Evolutionary conservation across 2,329 filamentous ascomycete species (phyloP).

Genomic region (Chlorencoelia australis): DNA sequence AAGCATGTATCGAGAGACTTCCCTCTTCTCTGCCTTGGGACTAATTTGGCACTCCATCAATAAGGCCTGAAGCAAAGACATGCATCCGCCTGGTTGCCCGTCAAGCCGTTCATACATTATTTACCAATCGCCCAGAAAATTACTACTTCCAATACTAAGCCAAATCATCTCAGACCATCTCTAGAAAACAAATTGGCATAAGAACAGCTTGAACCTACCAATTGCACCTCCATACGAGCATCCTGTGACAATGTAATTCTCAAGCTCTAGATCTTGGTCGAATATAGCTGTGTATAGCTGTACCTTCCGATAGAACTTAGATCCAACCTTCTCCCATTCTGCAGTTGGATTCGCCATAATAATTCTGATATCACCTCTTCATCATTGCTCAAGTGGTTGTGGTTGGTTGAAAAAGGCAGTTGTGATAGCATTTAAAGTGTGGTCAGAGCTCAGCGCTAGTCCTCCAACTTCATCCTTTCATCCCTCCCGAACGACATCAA

Average conservation of each 20-base stretch:
- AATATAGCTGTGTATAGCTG: slow-evolving; percentile 91
- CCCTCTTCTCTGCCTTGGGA: too few species aligned
- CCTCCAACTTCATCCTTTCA: too few species aligned
- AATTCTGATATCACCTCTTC: neutral
- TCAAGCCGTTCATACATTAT: too few species aligned
- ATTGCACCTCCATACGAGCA: slow-evolving; percentile 90
- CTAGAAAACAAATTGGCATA: too few species aligned
- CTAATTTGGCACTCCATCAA: too few species aligned
- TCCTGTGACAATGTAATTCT: slow-evolving; percentile 85
- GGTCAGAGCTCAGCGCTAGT: slow-evolving; percentile 23
- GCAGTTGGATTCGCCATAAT: slow-evolving; percentile 36
- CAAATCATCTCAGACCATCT: too few species aligned
- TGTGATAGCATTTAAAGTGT: slow-evolving; percentile 15
- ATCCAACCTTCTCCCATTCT: slow-evolving; percentile 89
- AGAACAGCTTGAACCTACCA: too few species aligned
- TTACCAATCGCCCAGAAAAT: too few species aligned
- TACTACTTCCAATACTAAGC: too few species aligned
- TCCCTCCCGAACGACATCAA: slow-evolving; percentile 3
- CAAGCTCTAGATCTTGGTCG: slow-evolving; percentile 84
- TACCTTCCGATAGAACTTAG: slow-evolving; percentile 90
- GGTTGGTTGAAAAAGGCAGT: slow-evolving; percentile 6
- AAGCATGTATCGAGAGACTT: too few species aligned
- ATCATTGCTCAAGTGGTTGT: slow-evolving; percentile 1
- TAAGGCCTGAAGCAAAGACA: too few species aligned
- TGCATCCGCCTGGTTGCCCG: too few species aligned